These are phyloP conservation scores for Russula lepida DNA, from an alignment of 768 basidiomycete species.

Conservation along the genomic window DNA sequence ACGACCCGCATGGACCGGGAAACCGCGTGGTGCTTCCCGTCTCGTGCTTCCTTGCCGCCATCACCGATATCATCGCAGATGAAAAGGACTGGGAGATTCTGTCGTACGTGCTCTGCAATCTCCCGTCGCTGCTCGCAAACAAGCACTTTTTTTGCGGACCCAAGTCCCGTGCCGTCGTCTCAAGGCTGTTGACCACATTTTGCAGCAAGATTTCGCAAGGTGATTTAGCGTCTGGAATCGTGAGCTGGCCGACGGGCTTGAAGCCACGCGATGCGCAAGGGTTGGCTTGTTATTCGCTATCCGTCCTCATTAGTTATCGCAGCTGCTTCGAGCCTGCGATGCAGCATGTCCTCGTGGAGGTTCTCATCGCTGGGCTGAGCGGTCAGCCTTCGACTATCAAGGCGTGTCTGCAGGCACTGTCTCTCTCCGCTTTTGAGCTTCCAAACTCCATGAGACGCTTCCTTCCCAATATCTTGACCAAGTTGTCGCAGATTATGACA, in stretches of 20 bases:
- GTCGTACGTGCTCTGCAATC: conserved; percentile 83
- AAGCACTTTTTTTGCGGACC: conserved; percentile 96
- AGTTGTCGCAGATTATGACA: conserved; percentile 89
- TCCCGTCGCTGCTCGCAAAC: conserved; percentile 87
- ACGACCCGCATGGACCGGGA: conserved; percentile 43
- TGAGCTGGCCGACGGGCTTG: conserved; percentile 50
- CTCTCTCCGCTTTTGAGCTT: conserved; percentile 82
- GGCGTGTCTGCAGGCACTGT: conserved; percentile 82
- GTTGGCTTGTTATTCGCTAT: conserved; percentile 77
- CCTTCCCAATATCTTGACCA: conserved; percentile 73
- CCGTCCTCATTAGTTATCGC: conserved; percentile 82
- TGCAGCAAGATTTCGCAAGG: conserved; percentile 57
- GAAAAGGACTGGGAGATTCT: conserved; percentile 90
- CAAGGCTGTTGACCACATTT: conserved; percentile 53
- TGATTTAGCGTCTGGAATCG: conserved; percentile 47
- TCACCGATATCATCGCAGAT: conserved; percentile 58
- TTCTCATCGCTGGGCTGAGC: conserved; percentile 59
- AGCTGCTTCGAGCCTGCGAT: conserved; percentile 62
- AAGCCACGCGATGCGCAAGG: conserved; percentile 81
- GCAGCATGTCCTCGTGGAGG: conserved; percentile 64
- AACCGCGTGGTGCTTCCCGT: conserved; percentile 52
- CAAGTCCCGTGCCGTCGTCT: conserved; percentile 54
- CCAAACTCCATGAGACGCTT: conserved; percentile 71
- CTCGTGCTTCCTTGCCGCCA: conserved; percentile 57
- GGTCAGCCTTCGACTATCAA: conserved; percentile 72